These are phyloP conservation scores for Globisporangium paddicum DNA, from an alignment of 352 stramenopile species.

Conservation along the genomic window DNA sequence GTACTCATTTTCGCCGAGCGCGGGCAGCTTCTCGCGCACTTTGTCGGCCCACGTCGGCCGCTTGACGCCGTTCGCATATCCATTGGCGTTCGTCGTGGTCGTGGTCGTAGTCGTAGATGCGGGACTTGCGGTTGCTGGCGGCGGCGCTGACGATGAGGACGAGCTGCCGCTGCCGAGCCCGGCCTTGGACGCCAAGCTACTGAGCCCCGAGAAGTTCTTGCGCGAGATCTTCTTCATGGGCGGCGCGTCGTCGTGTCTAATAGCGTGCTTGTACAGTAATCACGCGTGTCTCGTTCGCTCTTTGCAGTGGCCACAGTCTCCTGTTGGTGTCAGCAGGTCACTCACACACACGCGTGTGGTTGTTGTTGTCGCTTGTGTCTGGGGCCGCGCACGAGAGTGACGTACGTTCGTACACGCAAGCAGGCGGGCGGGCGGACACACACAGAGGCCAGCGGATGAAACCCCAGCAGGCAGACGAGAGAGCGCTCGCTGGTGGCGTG, in stretches of 20 bases:
- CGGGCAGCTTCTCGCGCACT: constrained; percentile 72
- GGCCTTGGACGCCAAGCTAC: constrained; percentile 35
- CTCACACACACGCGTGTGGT: neutral
- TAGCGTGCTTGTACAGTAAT: neutral
- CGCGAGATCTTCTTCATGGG: constrained; percentile 68
- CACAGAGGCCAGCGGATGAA: neutral
- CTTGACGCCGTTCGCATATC: constrained; percentile 11
- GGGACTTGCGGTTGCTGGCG: constrained; percentile 3
- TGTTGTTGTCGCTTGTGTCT: no score
- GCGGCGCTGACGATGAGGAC: constrained; percentile 8
- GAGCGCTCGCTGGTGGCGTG: neutral
- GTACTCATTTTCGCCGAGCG: constrained; percentile 77
- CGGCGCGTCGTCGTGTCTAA: neutral
- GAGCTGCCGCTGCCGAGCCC: constrained; percentile 27
- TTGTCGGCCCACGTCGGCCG: constrained; percentile 73
- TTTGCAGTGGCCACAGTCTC: no score
- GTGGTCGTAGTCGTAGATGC: constrained; percentile 8
- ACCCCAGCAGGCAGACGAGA: constrained; percentile 1
- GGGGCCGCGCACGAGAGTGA: no score
- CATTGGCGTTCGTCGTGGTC: no score
- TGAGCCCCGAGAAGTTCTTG: constrained; percentile 57
- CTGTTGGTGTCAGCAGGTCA: no score
- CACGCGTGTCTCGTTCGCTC: neutral
- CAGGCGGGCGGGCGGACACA: no score
- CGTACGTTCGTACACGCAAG: neutral